Base-by-base conservation (phyloP, 257 asterid genomes). In the Rhazya stricta region DNA sequence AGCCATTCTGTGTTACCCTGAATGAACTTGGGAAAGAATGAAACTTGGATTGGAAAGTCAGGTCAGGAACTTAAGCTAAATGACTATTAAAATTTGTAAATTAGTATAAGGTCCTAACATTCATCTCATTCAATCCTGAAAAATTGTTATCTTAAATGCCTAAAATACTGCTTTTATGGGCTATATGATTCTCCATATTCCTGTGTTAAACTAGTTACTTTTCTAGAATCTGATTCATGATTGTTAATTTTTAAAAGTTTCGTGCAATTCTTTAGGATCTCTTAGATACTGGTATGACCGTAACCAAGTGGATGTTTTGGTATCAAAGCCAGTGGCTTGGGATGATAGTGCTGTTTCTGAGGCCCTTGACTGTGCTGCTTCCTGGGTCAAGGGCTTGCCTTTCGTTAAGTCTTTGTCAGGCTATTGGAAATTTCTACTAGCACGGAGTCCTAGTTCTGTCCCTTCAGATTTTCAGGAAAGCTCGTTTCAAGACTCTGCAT, bases 261-360 rank as follows among this genome's bases (percentile, higher is more conserved):
- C 36, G 74, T 71, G 73, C 57, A 65, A 63, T 66, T 72, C 30
- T 78, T 71, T 80, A 94, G 99, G 97, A 74, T 89, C 98, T 83
- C 89, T 94, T 50, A 83, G 81, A 86, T 94, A 88, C 82, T 94
- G 99, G 99, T 81, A 82, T 72, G 96, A 92, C 81, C 98, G 97
- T 78, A 90, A 86, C 82, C 90, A 94, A 80, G 93, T 88, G 77
- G 88, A 88, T 72, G 12, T 81, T 42, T 76, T 84, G 85, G 83
- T 77, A 56, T 83, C 97, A 56, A 86, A 89, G 73, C 85, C 84
- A 62, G 99, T 97, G 21, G 88, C 85, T 81, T 95, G 99, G 99
- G 97, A 92, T 63, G 98, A 92, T 74, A 82, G 79, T 63, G 96
- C 98, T 62, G 96, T 95, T 72, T 76, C 87, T 23, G 75, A 76